Evolutionary conservation across 2,329 filamentous ascomycete genomes (phyloP).

Genomic region (Orbilia brochopaga): DNA sequence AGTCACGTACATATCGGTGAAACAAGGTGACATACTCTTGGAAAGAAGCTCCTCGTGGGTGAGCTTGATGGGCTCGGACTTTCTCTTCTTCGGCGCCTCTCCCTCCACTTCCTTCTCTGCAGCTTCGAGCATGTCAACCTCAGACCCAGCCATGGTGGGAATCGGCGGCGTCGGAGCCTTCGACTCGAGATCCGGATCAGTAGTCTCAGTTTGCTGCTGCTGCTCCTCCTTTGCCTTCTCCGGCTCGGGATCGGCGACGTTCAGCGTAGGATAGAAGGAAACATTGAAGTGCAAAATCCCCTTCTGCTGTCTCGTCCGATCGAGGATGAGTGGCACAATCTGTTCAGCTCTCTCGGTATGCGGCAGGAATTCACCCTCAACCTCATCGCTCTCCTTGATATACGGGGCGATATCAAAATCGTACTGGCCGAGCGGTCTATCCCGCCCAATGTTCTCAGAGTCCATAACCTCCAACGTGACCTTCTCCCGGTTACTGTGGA

Average conservation of each 20-base stretch:
- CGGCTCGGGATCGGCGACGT: slow-evolving; percentile 86
- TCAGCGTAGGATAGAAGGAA: slow-evolving; percentile 87
- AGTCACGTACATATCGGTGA: slow-evolving; percentile 49
- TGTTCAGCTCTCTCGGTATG: slow-evolving; percentile 75
- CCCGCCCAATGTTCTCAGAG: slow-evolving; percentile 86
- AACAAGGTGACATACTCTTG: slow-evolving; percentile 64
- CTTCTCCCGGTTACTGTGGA: slow-evolving; percentile 83
- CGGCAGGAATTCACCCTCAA: slow-evolving; percentile 76
- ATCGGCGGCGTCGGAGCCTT: slow-evolving; percentile 53
- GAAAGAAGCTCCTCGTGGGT: slow-evolving; percentile 78
- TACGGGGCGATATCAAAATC: slow-evolving; percentile 81
- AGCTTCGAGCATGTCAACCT: slow-evolving; percentile 61
- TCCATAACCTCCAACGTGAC: slow-evolving; percentile 95
- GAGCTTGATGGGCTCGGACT: slow-evolving; percentile 77
- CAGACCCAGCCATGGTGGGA: slow-evolving; percentile 56
- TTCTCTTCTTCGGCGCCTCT: slow-evolving; percentile 60
- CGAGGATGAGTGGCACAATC: slow-evolving; percentile 73
- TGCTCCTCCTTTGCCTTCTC: slow-evolving; percentile 66
- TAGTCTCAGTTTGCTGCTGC: slow-evolving; percentile 4
- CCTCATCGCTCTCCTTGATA: slow-evolving; percentile 71
- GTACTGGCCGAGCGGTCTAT: slow-evolving; percentile 81
- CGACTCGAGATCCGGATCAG: slow-evolving; percentile 47
- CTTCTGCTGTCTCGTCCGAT: slow-evolving; percentile 75
- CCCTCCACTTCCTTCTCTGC: slow-evolving; percentile 58
- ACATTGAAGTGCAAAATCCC: slow-evolving; percentile 81